Conservation (phyloP, 202 grass and related monocot genomes). For the Sporobolus alterniflorus region DNA sequence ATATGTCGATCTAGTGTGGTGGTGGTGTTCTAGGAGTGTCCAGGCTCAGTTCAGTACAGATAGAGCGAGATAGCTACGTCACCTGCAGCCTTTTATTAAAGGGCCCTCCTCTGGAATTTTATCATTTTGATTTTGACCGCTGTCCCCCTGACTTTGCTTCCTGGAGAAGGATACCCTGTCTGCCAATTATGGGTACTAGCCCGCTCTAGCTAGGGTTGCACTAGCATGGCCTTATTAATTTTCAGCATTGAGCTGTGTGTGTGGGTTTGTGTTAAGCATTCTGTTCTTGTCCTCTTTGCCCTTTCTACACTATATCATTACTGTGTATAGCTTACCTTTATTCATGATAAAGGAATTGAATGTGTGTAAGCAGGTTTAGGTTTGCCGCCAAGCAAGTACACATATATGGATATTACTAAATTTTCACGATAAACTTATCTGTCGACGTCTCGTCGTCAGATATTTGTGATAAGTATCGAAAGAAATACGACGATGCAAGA, state of each 20-base stretch:
- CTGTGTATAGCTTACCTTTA: constrained; percentile 26
- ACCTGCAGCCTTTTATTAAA: constrained; percentile 31
- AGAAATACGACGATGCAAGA: too few species aligned
- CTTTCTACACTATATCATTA: constrained; percentile 29
- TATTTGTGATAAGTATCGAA: too few species aligned
- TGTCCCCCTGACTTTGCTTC: constrained; percentile 60
- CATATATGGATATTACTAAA: neutral
- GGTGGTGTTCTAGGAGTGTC: constrained; percentile 13
- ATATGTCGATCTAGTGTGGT: neutral
- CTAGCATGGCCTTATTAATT: neutral
- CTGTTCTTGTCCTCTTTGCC: constrained; percentile 41
- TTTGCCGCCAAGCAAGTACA: neutral
- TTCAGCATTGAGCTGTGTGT: constrained; percentile 14
- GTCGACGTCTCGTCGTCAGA: too few species aligned
- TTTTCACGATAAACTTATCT: too few species aligned
- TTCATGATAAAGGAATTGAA: constrained; percentile 10
- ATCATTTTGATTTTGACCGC: constrained; percentile 42
- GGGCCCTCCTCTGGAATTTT: constrained; percentile 14
- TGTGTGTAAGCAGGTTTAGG: too few species aligned
- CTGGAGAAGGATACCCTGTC: constrained; percentile 55
- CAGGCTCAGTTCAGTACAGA: neutral
- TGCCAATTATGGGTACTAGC: constrained; percentile 41
- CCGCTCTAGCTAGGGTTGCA: constrained; percentile 15
- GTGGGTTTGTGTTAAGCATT: constrained; percentile 35
- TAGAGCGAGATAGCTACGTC: neutral